phyloP scores from a whole-genome alignment of 345 rosid genomes.

The Populus simonii region DNA sequence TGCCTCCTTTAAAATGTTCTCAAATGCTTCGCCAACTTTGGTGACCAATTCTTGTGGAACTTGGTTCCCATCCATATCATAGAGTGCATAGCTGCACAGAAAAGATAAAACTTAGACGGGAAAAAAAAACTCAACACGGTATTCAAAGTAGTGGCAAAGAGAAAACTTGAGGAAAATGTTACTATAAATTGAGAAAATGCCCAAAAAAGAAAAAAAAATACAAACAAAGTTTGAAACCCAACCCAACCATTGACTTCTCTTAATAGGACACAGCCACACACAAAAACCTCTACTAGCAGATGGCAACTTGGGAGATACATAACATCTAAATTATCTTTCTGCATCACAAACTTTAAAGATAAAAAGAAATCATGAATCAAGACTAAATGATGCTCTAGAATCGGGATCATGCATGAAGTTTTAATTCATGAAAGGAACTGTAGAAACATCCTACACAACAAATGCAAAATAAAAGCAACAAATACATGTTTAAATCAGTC shows the following conservation, averaged over 20 bases:
- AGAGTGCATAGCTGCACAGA: conserved; percentile 64
- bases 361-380: not conserved
- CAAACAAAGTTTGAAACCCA: not conserved
- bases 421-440: not conserved
- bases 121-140: not conserved
- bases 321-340: not conserved
- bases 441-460: not conserved
- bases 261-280: not conserved
- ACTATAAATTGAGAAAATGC: not conserved
- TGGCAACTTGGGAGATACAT: not conserved
- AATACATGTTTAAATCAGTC: not conserved
- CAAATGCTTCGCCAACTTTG: conserved; percentile 70
- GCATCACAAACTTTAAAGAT: not conserved
- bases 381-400: not conserved
- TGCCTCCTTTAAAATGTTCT: conserved; percentile 75
- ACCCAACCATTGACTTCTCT: not conserved
- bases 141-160: not conserved
- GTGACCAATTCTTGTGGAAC: conserved; percentile 80
- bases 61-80: conserved; percentile 80
- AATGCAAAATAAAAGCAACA: not conserved
- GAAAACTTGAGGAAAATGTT: not conserved
- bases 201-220: not conserved
- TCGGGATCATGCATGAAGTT: not conserved
- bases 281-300: not conserved
- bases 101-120: not conserved